Conservation (phyloP, 306 rosid genomes). For the Corylus heterophylla region DNA sequence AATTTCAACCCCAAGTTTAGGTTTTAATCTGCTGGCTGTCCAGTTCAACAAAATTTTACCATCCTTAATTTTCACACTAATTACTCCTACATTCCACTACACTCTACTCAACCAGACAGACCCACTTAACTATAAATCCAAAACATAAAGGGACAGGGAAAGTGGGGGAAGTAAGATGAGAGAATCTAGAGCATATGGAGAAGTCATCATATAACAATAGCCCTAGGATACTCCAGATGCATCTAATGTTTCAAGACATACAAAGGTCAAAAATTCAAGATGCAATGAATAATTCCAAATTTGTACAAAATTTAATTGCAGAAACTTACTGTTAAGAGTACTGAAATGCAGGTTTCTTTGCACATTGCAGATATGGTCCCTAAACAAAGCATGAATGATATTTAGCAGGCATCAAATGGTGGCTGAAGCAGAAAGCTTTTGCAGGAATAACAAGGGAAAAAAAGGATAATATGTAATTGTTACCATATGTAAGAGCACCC, state of each 20-base stretch:
- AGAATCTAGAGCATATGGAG: neutral
- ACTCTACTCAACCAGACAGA: neutral
- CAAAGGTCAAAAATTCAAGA: neutral
- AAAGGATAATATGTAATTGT: conserved; percentile 13
- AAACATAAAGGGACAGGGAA: neutral
- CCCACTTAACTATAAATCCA: neutral
- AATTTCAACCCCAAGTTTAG: neutral
- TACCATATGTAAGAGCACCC: conserved; percentile 95
- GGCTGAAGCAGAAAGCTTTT: conserved; percentile 25
- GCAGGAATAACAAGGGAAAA: neutral
- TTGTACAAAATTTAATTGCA: neutral
- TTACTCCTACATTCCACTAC: neutral
- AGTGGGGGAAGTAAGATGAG: neutral
- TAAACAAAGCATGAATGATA: conserved; percentile 37
- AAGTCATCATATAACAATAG: neutral
- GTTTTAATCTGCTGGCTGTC: neutral
- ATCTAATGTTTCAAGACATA: neutral
- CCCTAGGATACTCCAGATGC: neutral
- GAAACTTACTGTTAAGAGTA: conserved; percentile 79
- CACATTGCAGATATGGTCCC: conserved; percentile 86
- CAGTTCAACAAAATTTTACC: neutral
- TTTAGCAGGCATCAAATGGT: conserved; percentile 22
- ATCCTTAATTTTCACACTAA: neutral
- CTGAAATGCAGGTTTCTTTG: conserved; percentile 86
- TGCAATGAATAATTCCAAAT: conserved; percentile 1